Evolutionary conservation across 352 stramenopile genomes (phyloP).

Genomic region (Phytophthora idaei): DNA sequence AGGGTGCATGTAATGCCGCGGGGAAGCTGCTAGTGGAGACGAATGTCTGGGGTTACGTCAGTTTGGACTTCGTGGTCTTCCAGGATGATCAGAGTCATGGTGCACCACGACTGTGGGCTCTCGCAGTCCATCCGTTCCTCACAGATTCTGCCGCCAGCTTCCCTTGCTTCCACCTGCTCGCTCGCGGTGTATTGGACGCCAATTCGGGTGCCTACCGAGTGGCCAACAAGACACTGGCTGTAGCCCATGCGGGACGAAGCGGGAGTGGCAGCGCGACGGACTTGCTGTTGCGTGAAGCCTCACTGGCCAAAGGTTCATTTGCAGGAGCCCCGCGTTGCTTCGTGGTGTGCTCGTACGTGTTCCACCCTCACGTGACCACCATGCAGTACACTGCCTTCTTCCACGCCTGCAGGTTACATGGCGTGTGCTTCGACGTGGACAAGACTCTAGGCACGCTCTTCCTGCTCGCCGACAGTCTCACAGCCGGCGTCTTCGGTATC

Average conservation of each 20-base stretch:
- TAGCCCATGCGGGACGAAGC: slow-evolving; percentile 3
- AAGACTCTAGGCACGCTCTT: slow-evolving; percentile 72
- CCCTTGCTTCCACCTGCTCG: slow-evolving; percentile 70
- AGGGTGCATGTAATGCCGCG: slow-evolving; percentile 29
- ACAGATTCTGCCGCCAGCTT: slow-evolving; percentile 81
- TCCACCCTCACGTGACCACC: slow-evolving; percentile 80
- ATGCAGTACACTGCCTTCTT: slow-evolving; percentile 88
- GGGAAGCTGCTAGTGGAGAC: slow-evolving; percentile 33
- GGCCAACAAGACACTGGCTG: slow-evolving; percentile 1
- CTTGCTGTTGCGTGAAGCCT: slow-evolving; percentile 34
- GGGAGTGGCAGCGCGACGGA: slow-evolving; percentile 9
- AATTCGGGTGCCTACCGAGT: slow-evolving; percentile 23
- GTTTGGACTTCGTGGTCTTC: slow-evolving; percentile 81
- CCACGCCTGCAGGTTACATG: slow-evolving; percentile 85
- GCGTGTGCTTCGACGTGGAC: slow-evolving; percentile 88
- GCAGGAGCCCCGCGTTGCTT: slow-evolving; percentile 51
- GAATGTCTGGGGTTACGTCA: slow-evolving; percentile 81
- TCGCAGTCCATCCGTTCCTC: slow-evolving; percentile 77
- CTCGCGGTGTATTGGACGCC: slow-evolving; percentile 44
- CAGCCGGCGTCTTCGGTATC: slow-evolving; percentile 73
- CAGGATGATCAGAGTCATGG: slow-evolving; percentile 52
- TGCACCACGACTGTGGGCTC: slow-evolving; percentile 69
- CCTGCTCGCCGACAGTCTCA: slow-evolving; percentile 80
- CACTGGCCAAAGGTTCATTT: slow-evolving; percentile 18
- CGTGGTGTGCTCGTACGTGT: slow-evolving; percentile 76